Base-by-base conservation (phyloP, 768 basidiomycete genomes). In the Termitomyces sp. region DNA sequence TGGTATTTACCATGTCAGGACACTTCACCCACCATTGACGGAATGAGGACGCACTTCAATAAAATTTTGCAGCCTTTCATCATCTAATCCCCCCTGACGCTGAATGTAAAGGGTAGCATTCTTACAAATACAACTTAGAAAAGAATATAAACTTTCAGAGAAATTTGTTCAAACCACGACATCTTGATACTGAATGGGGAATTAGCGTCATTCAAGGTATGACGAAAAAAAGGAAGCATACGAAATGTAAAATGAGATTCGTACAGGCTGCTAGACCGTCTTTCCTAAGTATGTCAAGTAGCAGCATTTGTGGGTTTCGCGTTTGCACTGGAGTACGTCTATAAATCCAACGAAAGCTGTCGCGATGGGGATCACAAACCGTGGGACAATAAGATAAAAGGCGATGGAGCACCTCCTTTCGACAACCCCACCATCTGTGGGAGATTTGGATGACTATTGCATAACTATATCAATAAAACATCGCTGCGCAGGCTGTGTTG, bases 351-450 rank as follows among this genome's bases (percentile, higher is more conserved):
- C 14, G n/a, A 50, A 25, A 44, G 16, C 17, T 43, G 42, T 21
- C 21, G 4, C 7, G 40, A 11, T 25, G 7, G 17, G 8, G 12
- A 43, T 43, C 21, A 56, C 46, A 17, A 19, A 79, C 82, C 78
- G 51, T 78, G 78, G 1, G 80, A 78, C 21, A 83, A 63, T n/a
- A 82, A 58, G 50, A 83, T 78, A 59, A 82, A 82, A 0, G 79
- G 81, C 0, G 77, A 79, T 2, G 73, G 73, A 0, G 75, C 67
- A 35, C 75, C 69, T 16, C 75, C 75, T 17, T 74, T 66, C 0
- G 80, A 82, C 60, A 78, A 78, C 1, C 82, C 81, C 7, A 80
- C 58, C 73, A 83, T 75, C 62, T 82, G 80, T 0, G 82, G 81
- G 23, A 83, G 65, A 60, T 79, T 82, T 16, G 81, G 79, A 55